Evolutionary conservation across 2,329 filamentous ascomycete species (phyloP).

Genomic region (Talaromyces sp.): DNA sequence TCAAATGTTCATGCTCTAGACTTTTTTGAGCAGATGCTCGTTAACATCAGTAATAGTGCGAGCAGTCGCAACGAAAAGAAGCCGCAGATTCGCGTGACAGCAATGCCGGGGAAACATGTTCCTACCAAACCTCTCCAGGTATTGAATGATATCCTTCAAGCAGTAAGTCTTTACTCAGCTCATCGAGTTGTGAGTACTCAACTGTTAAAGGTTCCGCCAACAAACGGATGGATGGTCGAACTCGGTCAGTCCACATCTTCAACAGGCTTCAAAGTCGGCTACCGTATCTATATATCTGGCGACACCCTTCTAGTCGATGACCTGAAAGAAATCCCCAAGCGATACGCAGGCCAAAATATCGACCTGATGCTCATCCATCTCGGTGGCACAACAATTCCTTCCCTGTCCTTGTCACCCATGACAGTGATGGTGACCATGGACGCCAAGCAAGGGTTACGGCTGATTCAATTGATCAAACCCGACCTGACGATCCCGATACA

Average conservation of each 20-base stretch:
- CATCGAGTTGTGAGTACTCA: not conserved
- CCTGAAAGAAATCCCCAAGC: constrained; percentile 57
- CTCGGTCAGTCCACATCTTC: constrained; percentile 46
- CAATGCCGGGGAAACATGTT: constrained; percentile 64
- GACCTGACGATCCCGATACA: constrained; percentile 63
- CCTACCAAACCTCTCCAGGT: constrained; percentile 43
- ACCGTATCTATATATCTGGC: constrained; percentile 64
- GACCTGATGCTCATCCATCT: constrained; percentile 66
- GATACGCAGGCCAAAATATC: constrained; percentile 53
- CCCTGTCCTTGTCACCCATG: constrained; percentile 55
- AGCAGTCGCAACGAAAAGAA: constrained; percentile 19
- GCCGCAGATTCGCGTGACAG: constrained; percentile 56
- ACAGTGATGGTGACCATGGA: constrained; percentile 72
- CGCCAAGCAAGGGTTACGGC: constrained; percentile 57
- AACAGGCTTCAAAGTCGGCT: constrained; percentile 45
- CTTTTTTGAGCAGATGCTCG: constrained; percentile 52
- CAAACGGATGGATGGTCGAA: constrained; percentile 65
- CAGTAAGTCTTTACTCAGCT: constrained; percentile 28
- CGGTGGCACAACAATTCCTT: constrained; percentile 63
- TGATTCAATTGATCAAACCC: constrained; percentile 59
- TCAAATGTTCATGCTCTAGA: constrained; percentile 54
- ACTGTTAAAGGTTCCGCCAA: constrained; percentile 53
- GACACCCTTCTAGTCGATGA: constrained; percentile 63
- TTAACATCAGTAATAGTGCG: constrained; percentile 36
- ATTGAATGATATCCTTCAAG: constrained; percentile 47